These are phyloP conservation scores for Hymenoscyphus salicellus DNA, from an alignment of 2,329 filamentous ascomycete species.

Conservation along the genomic window DNA sequence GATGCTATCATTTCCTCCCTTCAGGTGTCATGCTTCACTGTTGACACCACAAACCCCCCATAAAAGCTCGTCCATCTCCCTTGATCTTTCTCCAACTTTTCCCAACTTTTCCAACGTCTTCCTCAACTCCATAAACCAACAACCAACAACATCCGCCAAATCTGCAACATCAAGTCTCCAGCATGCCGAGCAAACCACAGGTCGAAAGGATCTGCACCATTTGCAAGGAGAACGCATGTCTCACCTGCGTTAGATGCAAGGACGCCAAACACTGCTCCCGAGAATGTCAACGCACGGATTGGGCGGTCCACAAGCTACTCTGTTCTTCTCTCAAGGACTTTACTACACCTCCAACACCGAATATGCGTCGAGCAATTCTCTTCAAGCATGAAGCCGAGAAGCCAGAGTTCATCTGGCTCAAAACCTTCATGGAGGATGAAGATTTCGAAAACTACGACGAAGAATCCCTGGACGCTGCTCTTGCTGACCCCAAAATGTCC, in stretches of 20 bases:
- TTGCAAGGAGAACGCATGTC: not conserved
- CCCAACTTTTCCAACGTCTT: too few species aligned
- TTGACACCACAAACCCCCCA: too few species aligned
- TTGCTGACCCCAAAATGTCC: not conserved
- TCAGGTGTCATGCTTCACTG: too few species aligned
- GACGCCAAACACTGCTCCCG: not conserved
- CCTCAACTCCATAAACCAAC: too few species aligned
- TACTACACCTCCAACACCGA: not conserved
- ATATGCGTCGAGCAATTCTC: not conserved
- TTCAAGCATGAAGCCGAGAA: not conserved
- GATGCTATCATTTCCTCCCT: too few species aligned
- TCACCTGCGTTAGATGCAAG: not conserved
- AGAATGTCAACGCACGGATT: constrained; percentile 4
- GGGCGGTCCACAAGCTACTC: not conserved
- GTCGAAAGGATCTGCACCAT: not conserved
- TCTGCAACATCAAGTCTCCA: too few species aligned
- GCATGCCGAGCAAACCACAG: not conserved
- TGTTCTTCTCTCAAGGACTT: not conserved
- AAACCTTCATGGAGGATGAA: too few species aligned
- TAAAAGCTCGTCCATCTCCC: too few species aligned
- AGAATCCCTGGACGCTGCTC: too few species aligned
- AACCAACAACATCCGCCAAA: too few species aligned
- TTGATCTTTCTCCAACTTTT: too few species aligned
- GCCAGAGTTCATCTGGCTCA: not conserved
- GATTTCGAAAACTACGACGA: too few species aligned